Evolutionary conservation across 805 yeast genomes (phyloP).

Genomic region (Myxozyma sirexii): DNA sequence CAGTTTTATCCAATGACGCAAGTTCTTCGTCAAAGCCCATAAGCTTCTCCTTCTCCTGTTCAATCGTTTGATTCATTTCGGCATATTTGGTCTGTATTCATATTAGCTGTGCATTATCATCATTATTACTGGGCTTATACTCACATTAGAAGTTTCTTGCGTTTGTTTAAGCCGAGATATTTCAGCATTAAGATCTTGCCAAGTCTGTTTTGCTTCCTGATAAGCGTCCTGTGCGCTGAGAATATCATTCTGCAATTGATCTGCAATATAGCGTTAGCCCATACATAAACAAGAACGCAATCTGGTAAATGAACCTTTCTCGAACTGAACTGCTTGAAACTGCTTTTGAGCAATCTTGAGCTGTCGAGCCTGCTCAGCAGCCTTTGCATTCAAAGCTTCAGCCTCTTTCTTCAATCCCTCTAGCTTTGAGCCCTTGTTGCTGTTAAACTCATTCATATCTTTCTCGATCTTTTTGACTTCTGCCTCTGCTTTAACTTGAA

Average conservation of each 20-base stretch:
- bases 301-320: constrained; percentile 39
- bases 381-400: constrained; percentile 44
- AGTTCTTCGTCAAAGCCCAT: constrained; percentile 78
- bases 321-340: constrained; percentile 68
- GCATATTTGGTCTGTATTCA: constrained; percentile 4
- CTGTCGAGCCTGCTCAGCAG: constrained; percentile 45
- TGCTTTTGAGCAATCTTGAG: constrained; percentile 53
- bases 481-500: constrained; percentile 41
- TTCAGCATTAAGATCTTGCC: constrained; percentile 25
- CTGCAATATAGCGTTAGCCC: constrained; percentile 42
- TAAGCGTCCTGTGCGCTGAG: constrained; percentile 15
- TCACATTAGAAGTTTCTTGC: constrained; percentile 18
- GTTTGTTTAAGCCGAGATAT: constrained; percentile 36
- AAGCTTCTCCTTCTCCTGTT: constrained; percentile 53
- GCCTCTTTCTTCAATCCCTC: constrained; percentile 59
- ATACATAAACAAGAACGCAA: too few species aligned
- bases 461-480: constrained; percentile 61
- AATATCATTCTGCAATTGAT: constrained; percentile 65
- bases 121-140: neutral
- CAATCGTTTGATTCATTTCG: constrained; percentile 18
- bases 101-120: neutral
- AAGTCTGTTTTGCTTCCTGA: constrained; percentile 23
- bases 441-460: constrained; percentile 80
- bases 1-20: constrained; percentile 48
- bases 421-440: constrained; percentile 79